Evolutionary conservation across 331 rosid species (phyloP), one percentile per base, ranked within the genome.

Genomic region (Pyrus hybrid): DNA sequence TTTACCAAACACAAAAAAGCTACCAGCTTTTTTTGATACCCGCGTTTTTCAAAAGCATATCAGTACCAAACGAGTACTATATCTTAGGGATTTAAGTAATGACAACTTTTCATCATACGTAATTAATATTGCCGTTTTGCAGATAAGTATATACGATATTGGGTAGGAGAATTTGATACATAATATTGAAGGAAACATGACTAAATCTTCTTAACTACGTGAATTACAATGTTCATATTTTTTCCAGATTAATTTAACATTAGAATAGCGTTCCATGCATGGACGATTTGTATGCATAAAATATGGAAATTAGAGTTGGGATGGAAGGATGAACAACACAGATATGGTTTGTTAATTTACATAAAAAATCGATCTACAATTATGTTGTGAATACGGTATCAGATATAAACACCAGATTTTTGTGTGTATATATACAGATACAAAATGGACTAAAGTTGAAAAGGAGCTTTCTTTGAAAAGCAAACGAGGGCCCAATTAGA

Each of bases 391-490:
- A 25, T 61, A 25, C 2, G n/a, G 28, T 25, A 25, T 30, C 22
- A 10, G 65, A 54, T 23, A 30, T 18, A 33, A 32, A 71, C 6
- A 30, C 30, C 30, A 32, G 30, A 70, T 45, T 30, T 71, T 58
- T 30, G 75, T 49, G 56, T 49, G 54, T 49, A 10, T 49, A 2
- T 17, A 2, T 49, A 49, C n/a, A 6, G 54, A 30, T 43, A 7
- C 45, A 12, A 56, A 23, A 30, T n/a, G 51, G 18, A 60, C 29
- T 10, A 65, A 61, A 18, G 21, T 73, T 61, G 30, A 7, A 73
- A 73, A 45, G 49, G 69, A 62, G 49, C 62, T 74, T 74, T 74
- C 61, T 61, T 18, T 62, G 62, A n/a, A 62, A 62, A 43, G 77
- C 70, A 26, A 25, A 67, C 6, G n/a, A n/a, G 17, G 35, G 35